Evolutionary conservation across 192 early-diverging fungal species (phyloP).

Genomic region (Haplosporangium gracile): DNA sequence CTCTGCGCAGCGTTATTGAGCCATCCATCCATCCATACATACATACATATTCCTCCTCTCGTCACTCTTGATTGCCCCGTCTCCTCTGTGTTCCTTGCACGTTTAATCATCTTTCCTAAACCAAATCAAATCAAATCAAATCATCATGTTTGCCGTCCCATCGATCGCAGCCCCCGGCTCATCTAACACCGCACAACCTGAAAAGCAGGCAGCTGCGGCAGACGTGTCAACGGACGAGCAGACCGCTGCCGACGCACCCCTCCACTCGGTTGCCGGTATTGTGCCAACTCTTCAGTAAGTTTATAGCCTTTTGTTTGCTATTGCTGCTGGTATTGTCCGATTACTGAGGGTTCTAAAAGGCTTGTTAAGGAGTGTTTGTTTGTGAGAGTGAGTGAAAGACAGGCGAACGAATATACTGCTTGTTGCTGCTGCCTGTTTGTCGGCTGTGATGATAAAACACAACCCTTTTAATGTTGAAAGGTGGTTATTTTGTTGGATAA

Average conservation of each 20-base stretch:
- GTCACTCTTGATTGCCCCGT: neutral
- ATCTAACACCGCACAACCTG: slow-evolving; percentile 25
- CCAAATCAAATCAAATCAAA: neutral
- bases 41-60: neutral
- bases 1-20: slow-evolving; percentile 18
- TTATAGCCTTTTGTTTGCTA: slow-evolving; percentile 1
- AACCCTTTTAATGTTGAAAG: too few species aligned
- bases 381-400: slow-evolving; percentile 5
- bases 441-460: too few species aligned
- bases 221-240: slow-evolving; percentile 50
- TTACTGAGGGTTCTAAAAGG: neutral
- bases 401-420: too few species aligned
- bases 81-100: neutral
- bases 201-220: slow-evolving; percentile 29
- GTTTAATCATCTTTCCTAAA: neutral
- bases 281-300: slow-evolving; percentile 77
- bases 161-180: slow-evolving; percentile 39
- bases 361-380: too few species aligned
- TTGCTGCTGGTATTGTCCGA: neutral
- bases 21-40: too few species aligned
- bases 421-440: too few species aligned
- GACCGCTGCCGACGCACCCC: slow-evolving; percentile 39
- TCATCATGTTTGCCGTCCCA: slow-evolving; percentile 55
- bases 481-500: neutral
- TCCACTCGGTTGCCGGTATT: slow-evolving; percentile 67